Base-by-base conservation (phyloP, 176 grass and related monocot genomes). In the Cenchrus americanus region DNA sequence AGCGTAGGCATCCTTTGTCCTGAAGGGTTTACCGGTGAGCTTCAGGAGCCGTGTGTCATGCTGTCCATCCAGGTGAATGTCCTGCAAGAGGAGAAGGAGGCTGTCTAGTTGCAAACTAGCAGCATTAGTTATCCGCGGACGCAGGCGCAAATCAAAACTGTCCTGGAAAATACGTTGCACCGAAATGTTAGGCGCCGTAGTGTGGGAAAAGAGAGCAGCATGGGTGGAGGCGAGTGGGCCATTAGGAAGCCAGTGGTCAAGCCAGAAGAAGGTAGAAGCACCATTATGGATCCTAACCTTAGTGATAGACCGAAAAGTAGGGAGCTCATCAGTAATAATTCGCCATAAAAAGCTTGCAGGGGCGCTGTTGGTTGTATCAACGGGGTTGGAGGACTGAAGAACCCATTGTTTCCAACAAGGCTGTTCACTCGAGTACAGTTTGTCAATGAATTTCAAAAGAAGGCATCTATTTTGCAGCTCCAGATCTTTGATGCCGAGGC, bases 271-370 rank as follows among this genome's bases (percentile, higher is more conserved):
- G 0, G 58, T 61, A 6, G 58, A 61, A 0, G 58, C 2, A 0
- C 58, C 9, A 12, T 61, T 6, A 5, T 10, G 58, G 2, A 61
- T 0, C 0, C 3, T 2, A 1, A 61, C 58, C 1, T 0, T 0
- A 1, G 58, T 61, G 8, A 61, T n/a, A 3, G 58, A 24, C 0
- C n/a, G 21, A 8, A 19, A 61, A 0, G 21, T 12, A 2, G 8
- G 1, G 0, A 61, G 8, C 9, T 61, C n/a, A 0, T 61, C 58
- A 4, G 19, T 21, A 8, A 57, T 5, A 21, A 57, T 57, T 1
- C 6, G 17, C 54, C 54, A 57, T 1, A 57, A 8, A 8, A 8
- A 57, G 22, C 4, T 11, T 2, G 2, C 7, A 10, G n/a, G n/a
- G n/a, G n/a, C n/a, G n/a, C n/a, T n/a, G n/a, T n/a, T n/a, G n/a